Conservation (phyloP, 192 early-diverging fungal species). For the Rhizophagus prolifer region DNA sequence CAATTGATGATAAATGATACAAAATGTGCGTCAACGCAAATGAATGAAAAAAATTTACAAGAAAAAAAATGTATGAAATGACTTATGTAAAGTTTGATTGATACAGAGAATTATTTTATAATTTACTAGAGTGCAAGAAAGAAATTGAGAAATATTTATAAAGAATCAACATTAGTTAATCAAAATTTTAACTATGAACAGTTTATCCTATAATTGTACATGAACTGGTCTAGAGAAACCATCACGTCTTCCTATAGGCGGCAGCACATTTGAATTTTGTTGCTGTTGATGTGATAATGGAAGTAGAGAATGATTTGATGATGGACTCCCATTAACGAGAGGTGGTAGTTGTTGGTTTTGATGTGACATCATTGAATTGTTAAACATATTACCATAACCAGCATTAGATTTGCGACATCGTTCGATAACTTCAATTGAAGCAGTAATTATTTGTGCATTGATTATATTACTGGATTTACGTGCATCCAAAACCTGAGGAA, state of each 20-base stretch:
- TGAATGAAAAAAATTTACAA: background rate
- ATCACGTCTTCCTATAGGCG: conserved; percentile 13
- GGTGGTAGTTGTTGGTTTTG: background rate
- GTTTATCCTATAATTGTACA: background rate
- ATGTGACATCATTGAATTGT: conserved; percentile 2
- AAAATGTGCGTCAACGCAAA: background rate
- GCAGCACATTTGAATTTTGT: background rate
- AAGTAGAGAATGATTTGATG: background rate
- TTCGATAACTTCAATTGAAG: conserved; percentile 28
- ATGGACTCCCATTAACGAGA: background rate
- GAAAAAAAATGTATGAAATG: background rate
- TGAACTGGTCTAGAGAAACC: conserved; percentile 3
- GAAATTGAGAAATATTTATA: background rate
- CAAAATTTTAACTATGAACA: background rate
- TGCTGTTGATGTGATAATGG: background rate
- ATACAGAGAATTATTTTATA: background rate
- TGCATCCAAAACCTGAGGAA: conserved; percentile 21
- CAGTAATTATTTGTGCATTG: conserved; percentile 18
- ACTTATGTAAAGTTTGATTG: background rate
- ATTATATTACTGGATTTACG: conserved; percentile 20
- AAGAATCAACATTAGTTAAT: background rate
- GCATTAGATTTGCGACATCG: conserved; percentile 12
- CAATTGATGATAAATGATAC: background rate
- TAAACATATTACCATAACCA: background rate
- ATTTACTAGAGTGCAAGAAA: background rate